Conservation (phyloP, 2,329 filamentous ascomycete genomes). For the Fusarium scirpi region DNA sequence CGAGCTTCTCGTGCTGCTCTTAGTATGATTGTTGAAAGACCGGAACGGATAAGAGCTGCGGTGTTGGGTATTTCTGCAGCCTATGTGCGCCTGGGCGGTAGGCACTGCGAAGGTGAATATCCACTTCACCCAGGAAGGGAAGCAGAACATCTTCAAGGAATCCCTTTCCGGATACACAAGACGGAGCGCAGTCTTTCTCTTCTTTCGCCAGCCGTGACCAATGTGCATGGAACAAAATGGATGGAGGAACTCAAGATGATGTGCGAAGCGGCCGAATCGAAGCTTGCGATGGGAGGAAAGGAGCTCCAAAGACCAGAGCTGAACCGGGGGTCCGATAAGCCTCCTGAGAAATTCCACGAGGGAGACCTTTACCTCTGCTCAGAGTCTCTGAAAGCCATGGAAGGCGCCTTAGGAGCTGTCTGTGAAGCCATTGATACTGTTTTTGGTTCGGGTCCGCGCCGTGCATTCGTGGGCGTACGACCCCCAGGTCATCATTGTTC, state of each 20-base stretch:
- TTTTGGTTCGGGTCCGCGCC: conserved; percentile 73
- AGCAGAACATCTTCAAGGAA: conserved; percentile 64
- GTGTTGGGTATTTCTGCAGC: conserved; percentile 86
- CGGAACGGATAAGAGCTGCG: conserved; percentile 88
- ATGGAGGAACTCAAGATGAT: conserved; percentile 91
- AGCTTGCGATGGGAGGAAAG: conserved; percentile 80
- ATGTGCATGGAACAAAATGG: conserved; percentile 92
- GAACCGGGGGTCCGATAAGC: conserved; percentile 61
- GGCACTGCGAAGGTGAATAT: conserved; percentile 77
- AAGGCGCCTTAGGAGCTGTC: conserved; percentile 91
- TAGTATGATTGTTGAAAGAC: conserved; percentile 88
- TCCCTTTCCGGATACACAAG: conserved; percentile 88
- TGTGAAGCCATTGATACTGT: conserved; percentile 92
- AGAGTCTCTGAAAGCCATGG: conserved; percentile 87
- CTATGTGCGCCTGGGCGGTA: conserved; percentile 88
- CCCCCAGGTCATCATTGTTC: conserved; percentile 98
- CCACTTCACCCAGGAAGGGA: conserved; percentile 74
- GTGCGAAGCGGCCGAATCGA: conserved; percentile 84
- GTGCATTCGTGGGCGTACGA: conserved; percentile 91
- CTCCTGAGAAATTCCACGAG: conserved; percentile 76
- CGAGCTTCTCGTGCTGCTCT: conserved; percentile 78
- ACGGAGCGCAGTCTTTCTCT: conserved; percentile 79
- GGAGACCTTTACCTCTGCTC: conserved; percentile 92
- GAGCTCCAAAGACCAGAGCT: conserved; percentile 80
- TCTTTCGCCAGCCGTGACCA: conserved; percentile 81